Base-by-base conservation (phyloP, 768 basidiomycete genomes). In the Mycena galericulata region DNA sequence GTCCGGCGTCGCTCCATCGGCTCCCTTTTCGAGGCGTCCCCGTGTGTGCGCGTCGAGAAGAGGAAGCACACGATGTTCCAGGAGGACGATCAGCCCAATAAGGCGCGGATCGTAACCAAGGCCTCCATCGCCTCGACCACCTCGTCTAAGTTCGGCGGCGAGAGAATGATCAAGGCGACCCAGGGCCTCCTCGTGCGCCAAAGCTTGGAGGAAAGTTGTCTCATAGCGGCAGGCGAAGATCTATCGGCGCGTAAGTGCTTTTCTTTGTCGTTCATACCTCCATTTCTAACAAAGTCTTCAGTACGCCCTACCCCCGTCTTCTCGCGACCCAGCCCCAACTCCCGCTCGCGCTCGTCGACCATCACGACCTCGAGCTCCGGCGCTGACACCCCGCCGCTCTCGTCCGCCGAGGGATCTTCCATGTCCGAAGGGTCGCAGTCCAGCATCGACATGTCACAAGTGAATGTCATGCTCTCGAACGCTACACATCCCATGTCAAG, bases 391-490 rank as follows among this genome's bases (percentile, higher is more conserved):
- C 91, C 92, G 7, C 91, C 92, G 0, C 83, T 93, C 4, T 91
- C 90, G 1, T 76, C 84, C 6, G 92, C 89, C 0, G 92, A 93
- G 65, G 88, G 88, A 3, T 90, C 90, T 1, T 92, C 89, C 0
- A 79, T 89, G 51, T 91, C 90, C 0, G 91, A 88, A 6, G 90
- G 90, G 34, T 94, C 93, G 0, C 88, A 91, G 75, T 93, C 91
- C 0, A 93, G 92, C 78, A 89, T 94, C 62, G 93, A 95, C 76
- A 75, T 94, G 2, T 84, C 86, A 0, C 88, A 89, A 2, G 76
- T 95, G 61, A 88, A 88, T 68, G 69, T 80, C 4, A 77, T 88
- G 20, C 83, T 95, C 20, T 77, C 88, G 6, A 89, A 89, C 51
- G 76, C 84, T 0, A 86, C 6, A 36, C 34, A 36, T 36, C 34